These are phyloP conservation scores for Coemansia sp. DNA, from an alignment of 192 early-diverging fungal species.

Conservation along the genomic window DNA sequence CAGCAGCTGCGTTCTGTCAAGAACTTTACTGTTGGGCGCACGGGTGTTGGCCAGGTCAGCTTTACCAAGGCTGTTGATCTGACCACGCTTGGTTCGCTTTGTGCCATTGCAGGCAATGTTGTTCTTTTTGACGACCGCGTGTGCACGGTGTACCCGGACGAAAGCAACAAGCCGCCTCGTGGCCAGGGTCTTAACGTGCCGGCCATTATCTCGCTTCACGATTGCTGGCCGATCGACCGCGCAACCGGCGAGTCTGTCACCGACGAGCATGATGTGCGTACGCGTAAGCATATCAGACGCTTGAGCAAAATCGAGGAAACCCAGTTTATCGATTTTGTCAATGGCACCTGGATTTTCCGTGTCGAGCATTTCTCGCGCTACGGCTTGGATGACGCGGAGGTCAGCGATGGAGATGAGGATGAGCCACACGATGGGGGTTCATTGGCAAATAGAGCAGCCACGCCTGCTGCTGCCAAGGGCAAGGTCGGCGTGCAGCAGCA, in stretches of 20 bases:
- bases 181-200: slow-evolving; percentile 90
- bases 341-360: slow-evolving; percentile 88
- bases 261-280: slow-evolving; percentile 68
- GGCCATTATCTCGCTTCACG: slow-evolving; percentile 73
- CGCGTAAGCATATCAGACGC: slow-evolving; percentile 68
- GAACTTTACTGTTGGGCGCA: slow-evolving; percentile 73
- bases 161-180: slow-evolving; percentile 72
- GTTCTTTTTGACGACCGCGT: slow-evolving; percentile 73
- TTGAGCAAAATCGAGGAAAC: slow-evolving; percentile 76
- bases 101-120: slow-evolving; percentile 77
- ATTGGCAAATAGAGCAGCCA: no score
- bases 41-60: slow-evolving; percentile 70
- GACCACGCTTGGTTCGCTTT: slow-evolving; percentile 52
- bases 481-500: slow-evolving; percentile 5
- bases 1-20: slow-evolving; percentile 70
- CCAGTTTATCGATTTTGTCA: slow-evolving; percentile 73
- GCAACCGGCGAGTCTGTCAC: slow-evolving; percentile 65
- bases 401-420: slow-evolving; percentile 29
- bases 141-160: slow-evolving; percentile 83
- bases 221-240: slow-evolving; percentile 87
- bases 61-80: slow-evolving; percentile 87
- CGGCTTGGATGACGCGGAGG: slow-evolving; percentile 71
- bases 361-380: slow-evolving; percentile 88
- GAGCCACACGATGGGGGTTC: background rate
- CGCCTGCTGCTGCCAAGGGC: no score